Base-by-base conservation (phyloP, 805 yeast genomes). In the Candida nanaspora region DNA sequence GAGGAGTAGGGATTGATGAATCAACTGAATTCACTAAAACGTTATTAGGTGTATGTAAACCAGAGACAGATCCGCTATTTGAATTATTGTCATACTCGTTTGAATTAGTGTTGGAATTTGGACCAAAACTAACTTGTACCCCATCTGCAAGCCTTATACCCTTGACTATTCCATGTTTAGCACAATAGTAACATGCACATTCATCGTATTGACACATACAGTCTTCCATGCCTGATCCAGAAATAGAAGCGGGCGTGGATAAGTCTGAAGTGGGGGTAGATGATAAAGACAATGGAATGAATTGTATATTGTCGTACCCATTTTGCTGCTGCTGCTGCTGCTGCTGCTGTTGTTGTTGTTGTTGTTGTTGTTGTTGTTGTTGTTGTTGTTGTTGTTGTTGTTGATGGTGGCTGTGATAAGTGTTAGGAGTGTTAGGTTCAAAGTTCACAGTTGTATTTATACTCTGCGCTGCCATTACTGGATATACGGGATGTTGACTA, bases 141-240 rank as follows among this genome's bases (percentile, higher is more conserved):
- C 63, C 63, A 43, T 58, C 62, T 2, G 47, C 33, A 4, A 55
- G 9, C 21, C 63, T 44, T 3, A 61, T 39, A 9, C 66, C 67
- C 33, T 56, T 44, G 1, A 47, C 47, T 5, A 62, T 61, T 2
- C 64, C 63, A 45, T 63, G 68, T 8, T 46, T 28, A 13, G 51
- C 60, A 51, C 67, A 63, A 37, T 60, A 55, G 33, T 50, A 59
- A 40, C 68, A 63, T 14, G 48, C 53, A 41, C 68, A 62, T 26
- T 56, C 58, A 19, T 59, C 60, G 4, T 55, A 50, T 4, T 50
- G 37, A 44, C 68, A 63, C 22, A 47, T 46, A 37, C 67, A 62
- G 6, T 54, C 63, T 1, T 45, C 45, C 23, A 38, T 45, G 6
- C n/a, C n/a, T n/a, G 46, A 38, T 14, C 11, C 34, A 5, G 22